Conservation (phyloP, 1,284 basidiomycete species). For the Pseudomicrostroma phylloplanum region DNA sequence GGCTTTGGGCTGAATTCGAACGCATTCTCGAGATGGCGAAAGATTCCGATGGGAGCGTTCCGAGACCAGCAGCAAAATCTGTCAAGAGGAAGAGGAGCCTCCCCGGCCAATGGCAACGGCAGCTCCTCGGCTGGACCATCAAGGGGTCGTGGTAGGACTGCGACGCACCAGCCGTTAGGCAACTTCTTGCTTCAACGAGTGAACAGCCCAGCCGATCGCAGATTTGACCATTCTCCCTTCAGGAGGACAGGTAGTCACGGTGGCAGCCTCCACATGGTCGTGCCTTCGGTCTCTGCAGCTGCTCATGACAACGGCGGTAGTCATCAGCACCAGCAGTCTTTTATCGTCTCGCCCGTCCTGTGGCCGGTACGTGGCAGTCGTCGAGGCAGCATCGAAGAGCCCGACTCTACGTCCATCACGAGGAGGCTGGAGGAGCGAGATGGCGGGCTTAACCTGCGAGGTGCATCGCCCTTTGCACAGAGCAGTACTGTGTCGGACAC, state of each 20-base stretch:
- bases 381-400: background rate
- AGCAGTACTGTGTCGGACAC: constrained; percentile 20
- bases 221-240: constrained; percentile 31
- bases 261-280: constrained; percentile 11
- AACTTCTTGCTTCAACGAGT: constrained; percentile 35
- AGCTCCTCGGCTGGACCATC: background rate
- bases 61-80: constrained; percentile 33
- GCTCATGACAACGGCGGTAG: background rate
- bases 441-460: too few relatives aligned
- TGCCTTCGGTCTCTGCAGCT: constrained; percentile 15
- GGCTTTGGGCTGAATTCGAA: constrained; percentile 29
- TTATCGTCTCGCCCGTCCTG: constrained; percentile 38
- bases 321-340: constrained; percentile 21
- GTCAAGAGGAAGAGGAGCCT: constrained; percentile 13
- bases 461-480: constrained; percentile 9
- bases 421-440: background rate
- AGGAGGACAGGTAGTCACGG: constrained; percentile 15
- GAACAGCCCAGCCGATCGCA: background rate
- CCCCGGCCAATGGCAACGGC: constrained; percentile 18
- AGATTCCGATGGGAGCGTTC: constrained; percentile 47
- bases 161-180: constrained; percentile 23
- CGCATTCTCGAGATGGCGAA: constrained; percentile 45
- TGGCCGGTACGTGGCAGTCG: constrained; percentile 32
- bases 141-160: constrained; percentile 10
- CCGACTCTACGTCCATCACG: background rate